phyloP scores from a whole-genome alignment of 768 basidiomycete species.

The Tricholoma terreum region DNA sequence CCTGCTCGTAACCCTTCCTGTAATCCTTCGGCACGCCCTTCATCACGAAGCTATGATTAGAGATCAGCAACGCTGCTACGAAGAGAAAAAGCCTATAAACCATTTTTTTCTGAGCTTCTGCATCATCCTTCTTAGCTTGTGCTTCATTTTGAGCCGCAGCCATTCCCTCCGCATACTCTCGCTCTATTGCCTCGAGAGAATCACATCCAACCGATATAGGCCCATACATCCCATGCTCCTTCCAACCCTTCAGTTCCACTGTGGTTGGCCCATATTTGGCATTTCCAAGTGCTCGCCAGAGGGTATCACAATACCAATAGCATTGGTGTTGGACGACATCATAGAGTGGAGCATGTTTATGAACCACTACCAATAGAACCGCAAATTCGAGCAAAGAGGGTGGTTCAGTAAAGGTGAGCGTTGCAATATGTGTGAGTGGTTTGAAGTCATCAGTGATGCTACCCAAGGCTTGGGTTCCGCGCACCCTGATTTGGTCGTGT shows the following conservation, averaged over 20 bases:
- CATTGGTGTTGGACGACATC: background rate
- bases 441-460: background rate
- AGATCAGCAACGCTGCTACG: background rate
- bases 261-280: background rate
- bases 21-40: background rate
- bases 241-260: background rate
- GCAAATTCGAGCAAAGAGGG: background rate
- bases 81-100: background rate
- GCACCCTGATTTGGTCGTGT: background rate
- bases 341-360: background rate
- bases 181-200: background rate
- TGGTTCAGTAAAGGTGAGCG: background rate
- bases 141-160: background rate
- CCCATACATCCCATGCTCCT: background rate
- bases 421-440: background rate
- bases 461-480: background rate
- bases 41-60: background rate
- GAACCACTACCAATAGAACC: background rate
- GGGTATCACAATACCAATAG: background rate
- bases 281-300: background rate
- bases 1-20: no score
- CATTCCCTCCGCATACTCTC: background rate
- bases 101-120: background rate
- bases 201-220: background rate
- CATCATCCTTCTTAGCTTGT: background rate